phyloP scores from a whole-genome alignment of 345 rosid species.

The Cardamine occulta region DNA sequence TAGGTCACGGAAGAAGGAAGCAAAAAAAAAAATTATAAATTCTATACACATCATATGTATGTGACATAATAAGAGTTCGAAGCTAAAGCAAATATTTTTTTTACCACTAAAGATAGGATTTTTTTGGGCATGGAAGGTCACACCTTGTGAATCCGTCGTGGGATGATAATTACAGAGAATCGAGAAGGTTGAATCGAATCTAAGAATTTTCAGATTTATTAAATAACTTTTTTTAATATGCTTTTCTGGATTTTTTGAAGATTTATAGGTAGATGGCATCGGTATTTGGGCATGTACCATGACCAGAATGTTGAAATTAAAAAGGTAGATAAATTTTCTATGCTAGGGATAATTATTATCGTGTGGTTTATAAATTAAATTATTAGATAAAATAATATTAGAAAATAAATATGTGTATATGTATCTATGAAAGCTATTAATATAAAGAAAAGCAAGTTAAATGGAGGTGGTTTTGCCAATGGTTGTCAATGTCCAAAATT shows the following conservation, averaged over 20 bases:
- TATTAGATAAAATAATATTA: conserved; percentile 9
- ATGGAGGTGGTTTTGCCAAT: conserved; percentile 10
- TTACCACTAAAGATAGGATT: conserved; percentile 28
- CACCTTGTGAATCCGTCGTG: conserved; percentile 37
- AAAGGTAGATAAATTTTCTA: conserved; percentile 11
- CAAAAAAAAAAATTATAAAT: conserved; percentile 18
- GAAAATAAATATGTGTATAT: neutral
- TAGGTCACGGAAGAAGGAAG: conserved; percentile 49
- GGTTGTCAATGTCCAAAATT: neutral
- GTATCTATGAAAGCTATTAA: neutral
- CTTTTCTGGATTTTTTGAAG: conserved; percentile 30
- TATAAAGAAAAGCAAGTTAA: conserved; percentile 20
- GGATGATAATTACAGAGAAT: conserved; percentile 28
- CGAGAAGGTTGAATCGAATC: conserved; percentile 24
- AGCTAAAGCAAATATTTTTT: conserved; percentile 26
- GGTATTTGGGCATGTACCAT: conserved; percentile 47
- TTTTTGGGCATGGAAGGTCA: conserved; percentile 40
- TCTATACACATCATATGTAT: conserved; percentile 30
- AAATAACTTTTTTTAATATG: neutral
- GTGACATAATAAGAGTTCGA: conserved; percentile 32
- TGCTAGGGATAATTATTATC: conserved; percentile 32
- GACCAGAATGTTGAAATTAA: conserved; percentile 43
- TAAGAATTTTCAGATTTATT: conserved; percentile 16
- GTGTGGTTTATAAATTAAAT: conserved; percentile 31
- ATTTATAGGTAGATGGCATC: conserved; percentile 37